Base-by-base conservation (phyloP, 306 rosid genomes). In the Potentilla sterilis region DNA sequence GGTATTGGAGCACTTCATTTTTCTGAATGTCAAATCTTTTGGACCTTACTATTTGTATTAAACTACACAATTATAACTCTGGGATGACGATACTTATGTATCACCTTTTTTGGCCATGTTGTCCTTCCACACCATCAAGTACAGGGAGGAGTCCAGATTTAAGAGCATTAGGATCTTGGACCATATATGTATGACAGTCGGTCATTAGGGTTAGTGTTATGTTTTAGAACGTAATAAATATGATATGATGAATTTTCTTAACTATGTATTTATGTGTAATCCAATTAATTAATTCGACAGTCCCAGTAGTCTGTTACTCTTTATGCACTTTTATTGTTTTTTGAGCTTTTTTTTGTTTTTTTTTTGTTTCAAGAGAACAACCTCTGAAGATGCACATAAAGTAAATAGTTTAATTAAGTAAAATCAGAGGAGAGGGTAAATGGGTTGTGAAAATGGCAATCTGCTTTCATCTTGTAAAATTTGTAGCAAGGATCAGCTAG, bases 1-100 rank as follows among this genome's bases (percentile, higher is more conserved):
- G 99, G 99, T 95, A 82, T 21, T 81, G 85, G 71, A 78, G 46
- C 40, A 42, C 49, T 37, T 38, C 58, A 73, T 41, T 48, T 28
- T n/a, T 48, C 63, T 65, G 6, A 54, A 61, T 42, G 66, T 81
- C 67, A 47, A 35, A 73, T 71, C 38, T 16, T 55, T 47, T 42
- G 34, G 63, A 22, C 19, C 57, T 46, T 46, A 41, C 59, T 38
- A 24, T 78, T 62, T 80, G 48, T 64, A 34, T 48, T 47, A 67
- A 68, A 11, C 63, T 51, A 22, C 49, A 34, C 11, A 46, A 65
- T 62, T 62, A 32, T 35, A 34, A 4, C 18, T 63, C 41, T 16
- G 69, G 44, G 69, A 1, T 62, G 32, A 32, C 5, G 13, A 32
- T 34, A 34, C 9, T 5, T 62, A 3, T 62, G 32, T 62, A 12